Base-by-base conservation (phyloP, 371 early-diverging fungal species). In the Mortierella sp. region DNA sequence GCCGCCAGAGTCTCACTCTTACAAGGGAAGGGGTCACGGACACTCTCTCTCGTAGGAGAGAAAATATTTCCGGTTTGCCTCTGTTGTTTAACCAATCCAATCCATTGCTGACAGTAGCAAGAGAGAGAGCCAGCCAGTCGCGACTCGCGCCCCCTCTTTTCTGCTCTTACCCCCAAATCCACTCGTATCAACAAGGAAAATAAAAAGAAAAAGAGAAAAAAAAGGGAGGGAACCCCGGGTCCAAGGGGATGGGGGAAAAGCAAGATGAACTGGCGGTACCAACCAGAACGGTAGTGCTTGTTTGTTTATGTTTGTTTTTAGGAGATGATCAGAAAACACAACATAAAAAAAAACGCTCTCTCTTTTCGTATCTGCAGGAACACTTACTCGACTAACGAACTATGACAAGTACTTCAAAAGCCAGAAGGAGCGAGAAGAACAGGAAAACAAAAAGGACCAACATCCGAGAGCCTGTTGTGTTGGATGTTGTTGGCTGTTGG, bases 391-490 rank as follows among this genome's bases (percentile, higher is more conserved):
- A 65, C 38, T 34, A 38, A 21, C 31, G n/a, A n/a, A n/a, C n/a
- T n/a, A n/a, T n/a, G 8, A 16, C 34, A 65, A 21, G 31, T 34
- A 65, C 2, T n/a, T n/a, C 24, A 26, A 24, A 57, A 57, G 57
- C 54, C n/a, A 28, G 26, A 63, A 60, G 31, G 63, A 63, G 63
- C 34, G 63, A 63, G 34, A 65, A 34, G 42, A 65, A 24, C 34
- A 65, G 38, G 38, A 38, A 65, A 65, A 16, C 3, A n/a, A 58
- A 58, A 26, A n/a, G n/a, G n/a, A n/a, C n/a, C n/a, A 65, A 63
- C 19, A 63, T 19, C 19, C 63, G 68, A 65, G 68, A 65, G 68
- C 68, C 68, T 65, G 24, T 65, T 63, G 34, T 19, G 2, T 57
- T 1, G 24, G 24, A 10, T 57, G 26, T 1, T 63, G 68, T 34